These are phyloP conservation scores for Erysimum cheiranthoides DNA, from an alignment of 345 rosid species.

Conservation along the genomic window DNA sequence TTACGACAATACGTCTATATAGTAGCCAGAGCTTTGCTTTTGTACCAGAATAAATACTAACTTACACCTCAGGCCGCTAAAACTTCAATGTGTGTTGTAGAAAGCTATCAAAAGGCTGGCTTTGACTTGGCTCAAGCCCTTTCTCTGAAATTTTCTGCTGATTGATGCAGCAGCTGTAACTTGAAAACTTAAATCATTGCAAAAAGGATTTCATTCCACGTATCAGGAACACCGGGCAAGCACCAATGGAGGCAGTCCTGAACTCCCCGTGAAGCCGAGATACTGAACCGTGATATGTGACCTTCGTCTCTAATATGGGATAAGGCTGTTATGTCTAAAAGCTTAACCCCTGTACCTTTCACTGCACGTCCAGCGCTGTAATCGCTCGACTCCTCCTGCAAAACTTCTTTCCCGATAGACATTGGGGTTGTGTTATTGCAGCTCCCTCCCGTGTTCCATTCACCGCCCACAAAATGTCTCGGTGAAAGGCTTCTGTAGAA, in stretches of 20 bases:
- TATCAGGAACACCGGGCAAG: slow-evolving; percentile 78
- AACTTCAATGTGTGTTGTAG: slow-evolving; percentile 31
- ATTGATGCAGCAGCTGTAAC: slow-evolving; percentile 25
- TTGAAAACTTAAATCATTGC: slow-evolving; percentile 45
- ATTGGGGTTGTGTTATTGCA: slow-evolving; percentile 75
- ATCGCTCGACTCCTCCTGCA: slow-evolving; percentile 74
- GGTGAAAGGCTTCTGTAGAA: slow-evolving; percentile 83
- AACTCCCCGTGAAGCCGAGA: slow-evolving; percentile 56
- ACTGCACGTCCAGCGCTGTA: slow-evolving; percentile 60
- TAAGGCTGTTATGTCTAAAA: slow-evolving; percentile 70
- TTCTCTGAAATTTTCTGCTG: slow-evolving; percentile 27
- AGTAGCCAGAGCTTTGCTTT: slow-evolving; percentile 24
- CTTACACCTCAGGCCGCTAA: slow-evolving; percentile 37
- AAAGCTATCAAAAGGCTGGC: slow-evolving; percentile 35
- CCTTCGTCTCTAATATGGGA: slow-evolving; percentile 84
- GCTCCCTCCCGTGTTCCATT: slow-evolving; percentile 91
- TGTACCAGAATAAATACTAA: slow-evolving; percentile 30
- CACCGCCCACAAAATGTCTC: slow-evolving; percentile 80
- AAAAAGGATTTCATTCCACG: slow-evolving; percentile 72
- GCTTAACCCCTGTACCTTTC: slow-evolving; percentile 69
- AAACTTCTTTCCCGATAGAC: slow-evolving; percentile 74
- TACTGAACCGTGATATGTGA: slow-evolving; percentile 71
- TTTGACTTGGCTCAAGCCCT: slow-evolving; percentile 29
- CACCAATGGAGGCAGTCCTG: slow-evolving; percentile 88
- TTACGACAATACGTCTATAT: slow-evolving; percentile 6